Base-by-base conservation (phyloP, 129 eudicot genomes). In the Lactuca sativa region DNA sequence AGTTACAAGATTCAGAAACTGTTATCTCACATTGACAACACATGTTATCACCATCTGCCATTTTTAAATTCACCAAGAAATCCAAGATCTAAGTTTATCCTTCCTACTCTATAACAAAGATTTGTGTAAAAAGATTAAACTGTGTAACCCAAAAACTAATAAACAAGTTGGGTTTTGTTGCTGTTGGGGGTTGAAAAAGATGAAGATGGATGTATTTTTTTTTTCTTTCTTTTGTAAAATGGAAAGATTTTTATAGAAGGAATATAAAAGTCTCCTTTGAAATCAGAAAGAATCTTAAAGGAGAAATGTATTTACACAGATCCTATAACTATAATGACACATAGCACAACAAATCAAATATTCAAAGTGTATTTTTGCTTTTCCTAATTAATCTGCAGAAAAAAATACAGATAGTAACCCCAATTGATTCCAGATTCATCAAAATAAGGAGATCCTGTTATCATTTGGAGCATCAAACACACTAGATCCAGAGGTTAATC, bases 11-110 rank as follows among this genome's bases (percentile, higher is more conserved):
- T 44, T 74, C 89, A 6, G 64, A 51, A 56, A 83, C 17, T 43
- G 81, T 76, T 49, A 69, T 56, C 74, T 77, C 82, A 78, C 97
- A 93, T 54, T 80, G 77, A 49, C 75, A 74, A 78, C 95, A 86
- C 58, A 67, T 60, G 70, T 60, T 70, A 67, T 43, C 59, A 43
- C 62, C 66, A 71, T 74, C 81, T 16, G 74, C 79, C 96, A 85
- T 93, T 60, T 80, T 61, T 17, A 56, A 74, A 65, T 83, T 78
- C 30, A 66, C 47, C 3, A 62, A 61, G 21, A 6, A 8, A 52
- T 36, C 76, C 88, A 78, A 86, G 86, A 86, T 77, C 76, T 70
- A 82, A 85, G 61, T 47, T 47, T 32, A 67, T 34, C 16, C 31
- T 43, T 55, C 61, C 58, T 6, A 55, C 52, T 47, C n/a, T 47